A percentile compares a stretch with the other conserved stretches of the same genome.
Evolutionary conservation across 805 yeast genomes (phyloP).

Genomic region (Saturnispora bothae): DNA sequence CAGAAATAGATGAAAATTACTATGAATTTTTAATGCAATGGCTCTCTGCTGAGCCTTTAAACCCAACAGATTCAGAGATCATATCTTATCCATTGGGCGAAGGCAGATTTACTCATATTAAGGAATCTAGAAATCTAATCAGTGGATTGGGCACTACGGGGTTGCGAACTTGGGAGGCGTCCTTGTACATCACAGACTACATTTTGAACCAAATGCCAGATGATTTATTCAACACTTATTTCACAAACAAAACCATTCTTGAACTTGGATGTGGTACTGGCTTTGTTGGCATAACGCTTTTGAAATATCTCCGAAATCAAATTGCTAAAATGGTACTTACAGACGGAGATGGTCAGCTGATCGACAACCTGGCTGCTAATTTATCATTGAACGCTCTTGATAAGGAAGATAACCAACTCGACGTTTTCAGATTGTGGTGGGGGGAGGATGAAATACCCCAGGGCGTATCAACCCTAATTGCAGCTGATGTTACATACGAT

Average conservation of each 20-base stretch:
- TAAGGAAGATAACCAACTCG: constrained; percentile 12
- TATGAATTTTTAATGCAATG: constrained; percentile 33
- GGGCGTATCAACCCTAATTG: constrained; percentile 44
- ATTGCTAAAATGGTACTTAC: constrained; percentile 34
- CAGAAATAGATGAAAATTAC: constrained; percentile 30
- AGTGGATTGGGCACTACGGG: constrained; percentile 84
- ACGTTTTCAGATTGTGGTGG: constrained; percentile 50
- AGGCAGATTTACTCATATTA: constrained; percentile 23
- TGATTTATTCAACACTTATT: constrained; percentile 3
- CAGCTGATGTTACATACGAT: constrained; percentile 89
- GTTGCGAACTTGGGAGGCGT: constrained; percentile 89
- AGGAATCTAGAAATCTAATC: constrained; percentile 54
- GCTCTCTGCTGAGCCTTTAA: constrained; percentile 25
- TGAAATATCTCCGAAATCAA: constrained; percentile 17
- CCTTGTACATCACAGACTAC: constrained; percentile 51
- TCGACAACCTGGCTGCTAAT: constrained; percentile 37
- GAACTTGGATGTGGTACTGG: constrained; percentile 94
- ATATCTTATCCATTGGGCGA: constrained; percentile 27
- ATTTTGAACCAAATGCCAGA: constrained; percentile 21
- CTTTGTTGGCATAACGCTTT: constrained; percentile 46
- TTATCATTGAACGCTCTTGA: constrained; percentile 33
- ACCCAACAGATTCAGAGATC: constrained; percentile 31
- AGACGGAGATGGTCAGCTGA: constrained; percentile 55
- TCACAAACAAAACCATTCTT: constrained; percentile 30
- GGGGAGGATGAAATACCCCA: constrained; percentile 34